Evolutionary conservation across 192 early-diverging fungal species (phyloP), one percentile per base, ranked within the genome.

Genomic region (Entomortierella beljakovae): DNA sequence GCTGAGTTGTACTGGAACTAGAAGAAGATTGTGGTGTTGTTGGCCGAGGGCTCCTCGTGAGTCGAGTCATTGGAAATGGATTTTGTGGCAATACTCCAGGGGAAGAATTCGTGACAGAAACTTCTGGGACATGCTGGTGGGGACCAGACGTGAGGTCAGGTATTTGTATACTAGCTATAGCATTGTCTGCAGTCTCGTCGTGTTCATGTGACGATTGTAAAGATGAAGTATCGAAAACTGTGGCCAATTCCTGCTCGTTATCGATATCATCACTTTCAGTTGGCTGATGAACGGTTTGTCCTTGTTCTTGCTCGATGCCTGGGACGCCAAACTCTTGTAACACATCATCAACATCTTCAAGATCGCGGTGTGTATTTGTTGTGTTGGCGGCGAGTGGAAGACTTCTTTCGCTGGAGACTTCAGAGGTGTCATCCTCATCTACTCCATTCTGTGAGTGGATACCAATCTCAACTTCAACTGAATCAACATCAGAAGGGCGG

Each of bases 31-130:
- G 56, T n/a, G 70, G 55, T 26, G 48, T 70, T 53, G 63, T 26
- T 0, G 75, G 43, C 22, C 75, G 34, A 32, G 55, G 37, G 29
- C 22, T 79, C 37, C 75, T 31, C 13, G 75, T 64, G 3, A 79
- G 62, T 13, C 75, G 75, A 2, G 67, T 57, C 37, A 79, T 60
- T 23, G 75, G 75, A 51, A 79, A 79, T 6, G 61, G 68, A 34
- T 70, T 68, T 10, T 29, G 37, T 18, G 53, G 48, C 16, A n/a
- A 22, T 20, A 58, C 46, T 6, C 63, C 65, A 32, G 65, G 66
- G 26, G 60, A 77, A 10, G 65, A 59, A 28, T 31, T 64, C n/a
- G 53, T 49, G 25, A 72, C n/a, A 20, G 70, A 32, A 0, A 72
- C 61, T 13, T 55, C 54, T 1, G 66, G 55, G 25, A 62, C 28